Base-by-base conservation (phyloP, 768 basidiomycete species). In the Russula lepida region DNA sequence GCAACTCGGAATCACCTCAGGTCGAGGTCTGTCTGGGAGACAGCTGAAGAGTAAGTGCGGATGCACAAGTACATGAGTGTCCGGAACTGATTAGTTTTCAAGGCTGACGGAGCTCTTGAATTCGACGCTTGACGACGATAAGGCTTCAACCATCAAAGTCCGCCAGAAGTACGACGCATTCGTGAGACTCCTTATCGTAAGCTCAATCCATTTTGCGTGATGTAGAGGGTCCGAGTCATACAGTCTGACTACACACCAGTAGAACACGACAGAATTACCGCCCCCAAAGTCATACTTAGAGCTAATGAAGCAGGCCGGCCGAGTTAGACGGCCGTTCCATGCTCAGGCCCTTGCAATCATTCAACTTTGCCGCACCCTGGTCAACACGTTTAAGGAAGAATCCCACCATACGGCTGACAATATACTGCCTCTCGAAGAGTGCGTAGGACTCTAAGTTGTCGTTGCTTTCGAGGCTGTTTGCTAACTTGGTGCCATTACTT, bases 241-340 rank as follows among this genome's bases (percentile, higher is more conserved):
- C 52, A 30, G 39, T 27, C 54, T 64, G 39, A 64, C 59, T 51
- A 30, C 57, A 54, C 37, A 27, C 23, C 32, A 37, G 33, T 44
- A 64, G 63, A 50, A 61, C 32, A 46, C 50, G n/a, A 35, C 53
- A 44, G 59, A 39, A 13, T 17, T 64, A n/a, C 27, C 44, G 5
- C 11, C 55, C 9, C 63, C 63, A 19, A 46, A 33, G 37, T 52
- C 63, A 1, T 64, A 62, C 59, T 32, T 52, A 9, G 49, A 47
- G n/a, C 39, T 64, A 21, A 60, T 64, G 41, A 64, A 64, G 41
- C 35, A 61, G 19, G 63, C 63, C 15, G 58, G 54, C 12, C 37
- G 21, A 48, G 59, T 60, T 43, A 49, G 63, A 33, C 63, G 63
- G 28, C 63, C 63, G 4, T 64, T 61, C 63, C 43, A 61, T n/a